These are phyloP conservation scores for Aspergillus oerlinghausenensis DNA, from an alignment of 2,329 filamentous ascomycete genomes.

Conservation along the genomic window DNA sequence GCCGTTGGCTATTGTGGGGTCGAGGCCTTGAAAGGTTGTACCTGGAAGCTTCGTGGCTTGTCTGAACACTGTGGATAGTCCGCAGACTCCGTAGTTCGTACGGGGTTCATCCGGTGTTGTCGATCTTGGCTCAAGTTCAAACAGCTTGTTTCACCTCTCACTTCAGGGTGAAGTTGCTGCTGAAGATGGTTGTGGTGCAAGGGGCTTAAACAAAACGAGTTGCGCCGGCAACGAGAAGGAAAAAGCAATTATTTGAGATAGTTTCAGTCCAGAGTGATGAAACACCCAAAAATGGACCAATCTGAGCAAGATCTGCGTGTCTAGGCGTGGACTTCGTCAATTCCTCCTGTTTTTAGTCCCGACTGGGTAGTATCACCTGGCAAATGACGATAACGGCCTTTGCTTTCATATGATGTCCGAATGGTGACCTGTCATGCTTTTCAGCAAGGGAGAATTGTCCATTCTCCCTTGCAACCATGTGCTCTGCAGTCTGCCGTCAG, in stretches of 20 bases:
- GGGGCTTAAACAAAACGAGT: background rate
- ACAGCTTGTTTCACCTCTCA: background rate
- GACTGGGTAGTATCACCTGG: background rate
- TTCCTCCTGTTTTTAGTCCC: background rate
- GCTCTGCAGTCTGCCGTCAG: background rate
- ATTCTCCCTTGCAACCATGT: background rate
- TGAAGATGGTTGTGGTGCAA: background rate
- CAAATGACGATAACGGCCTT: background rate
- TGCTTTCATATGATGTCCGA: background rate
- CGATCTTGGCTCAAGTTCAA: background rate
- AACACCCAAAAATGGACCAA: background rate
- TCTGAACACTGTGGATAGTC: background rate
- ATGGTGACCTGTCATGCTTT: background rate
- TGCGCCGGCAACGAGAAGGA: conserved; percentile 7
- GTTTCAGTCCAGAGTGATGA: background rate
- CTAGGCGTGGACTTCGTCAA: background rate
- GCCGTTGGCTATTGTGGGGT: background rate
- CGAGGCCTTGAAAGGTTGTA: background rate
- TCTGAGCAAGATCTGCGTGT: background rate
- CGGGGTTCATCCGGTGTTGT: background rate
- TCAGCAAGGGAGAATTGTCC: background rate
- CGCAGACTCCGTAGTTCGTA: background rate
- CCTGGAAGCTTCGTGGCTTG: background rate
- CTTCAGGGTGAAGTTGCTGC: background rate
- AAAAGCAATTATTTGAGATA: background rate